These are phyloP conservation scores for Aquanectria penicillioides DNA, from an alignment of 2,329 filamentous ascomycete species.

Conservation along the genomic window DNA sequence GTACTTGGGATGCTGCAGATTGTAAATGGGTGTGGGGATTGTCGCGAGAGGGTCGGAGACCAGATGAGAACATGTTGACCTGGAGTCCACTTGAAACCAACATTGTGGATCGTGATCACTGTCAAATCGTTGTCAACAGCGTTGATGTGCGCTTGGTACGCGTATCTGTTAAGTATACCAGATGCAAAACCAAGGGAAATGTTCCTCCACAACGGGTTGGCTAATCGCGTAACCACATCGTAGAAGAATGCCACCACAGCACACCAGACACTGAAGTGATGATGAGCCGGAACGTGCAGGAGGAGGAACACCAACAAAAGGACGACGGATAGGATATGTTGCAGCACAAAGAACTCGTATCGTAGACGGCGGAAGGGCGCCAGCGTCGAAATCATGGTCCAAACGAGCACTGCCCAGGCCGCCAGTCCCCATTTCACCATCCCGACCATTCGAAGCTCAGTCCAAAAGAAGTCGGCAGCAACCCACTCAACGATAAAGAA, in stretches of 20 bases:
- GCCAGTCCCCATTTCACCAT: conserved; percentile 41
- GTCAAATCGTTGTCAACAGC: conserved; percentile 36
- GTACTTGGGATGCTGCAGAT: conserved; percentile 28
- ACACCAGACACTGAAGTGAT: conserved; percentile 42
- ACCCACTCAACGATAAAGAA: conserved; percentile 40
- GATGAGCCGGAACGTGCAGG: conserved; percentile 39
- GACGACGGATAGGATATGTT: conserved; percentile 38
- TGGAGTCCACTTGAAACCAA: conserved; percentile 34
- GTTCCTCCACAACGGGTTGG: conserved; percentile 40
- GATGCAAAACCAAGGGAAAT: conserved; percentile 29
- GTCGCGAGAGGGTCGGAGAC: conserved; percentile 36
- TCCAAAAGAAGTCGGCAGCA: conserved; percentile 39
- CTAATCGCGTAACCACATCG: conserved; percentile 39
- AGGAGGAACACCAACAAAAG: conserved; percentile 34
- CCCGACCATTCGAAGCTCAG: conserved; percentile 36
- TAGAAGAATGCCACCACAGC: conserved; percentile 39
- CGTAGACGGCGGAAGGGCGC: conserved; percentile 38
- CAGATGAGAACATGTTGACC: conserved; percentile 42
- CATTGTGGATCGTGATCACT: conserved; percentile 31
- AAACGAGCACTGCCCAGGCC: conserved; percentile 39
- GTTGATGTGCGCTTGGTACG: conserved; percentile 29
- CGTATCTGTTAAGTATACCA: conserved; percentile 26
- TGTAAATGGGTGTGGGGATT: conserved; percentile 40
- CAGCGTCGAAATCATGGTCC: conserved; percentile 37
- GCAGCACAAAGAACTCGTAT: conserved; percentile 43